Percentiles rank a stretch among this genome's conserved stretches.
Conservation (phyloP, 2,329 filamentous ascomycete genomes). For the Calonectria naviculata region DNA sequence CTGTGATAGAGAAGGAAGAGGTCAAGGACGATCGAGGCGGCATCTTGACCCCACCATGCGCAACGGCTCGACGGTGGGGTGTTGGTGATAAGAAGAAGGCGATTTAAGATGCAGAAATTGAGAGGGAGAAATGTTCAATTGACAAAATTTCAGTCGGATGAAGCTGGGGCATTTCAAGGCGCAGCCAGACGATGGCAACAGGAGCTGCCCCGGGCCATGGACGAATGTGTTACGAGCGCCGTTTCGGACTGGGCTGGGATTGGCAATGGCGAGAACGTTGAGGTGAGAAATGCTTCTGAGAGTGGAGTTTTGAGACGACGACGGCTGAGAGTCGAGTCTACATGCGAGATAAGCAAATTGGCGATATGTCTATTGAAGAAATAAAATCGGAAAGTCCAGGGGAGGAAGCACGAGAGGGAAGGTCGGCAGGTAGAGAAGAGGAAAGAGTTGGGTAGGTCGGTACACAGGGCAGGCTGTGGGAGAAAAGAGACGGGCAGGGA, state of each 20-base stretch:
- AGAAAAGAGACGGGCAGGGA: conserved; percentile 31
- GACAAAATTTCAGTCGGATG: conserved; percentile 34
- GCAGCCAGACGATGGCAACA: conserved; percentile 31
- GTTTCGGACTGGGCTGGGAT: conserved; percentile 40
- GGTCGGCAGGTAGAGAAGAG: conserved; percentile 26
- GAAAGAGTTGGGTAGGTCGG: conserved; percentile 24
- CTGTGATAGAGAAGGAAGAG: conserved; percentile 90
- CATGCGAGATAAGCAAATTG: conserved; percentile 4
- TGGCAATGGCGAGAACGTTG: conserved; percentile 29
- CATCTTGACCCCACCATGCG: conserved; percentile 78
- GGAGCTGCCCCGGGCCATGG: conserved; percentile 37
- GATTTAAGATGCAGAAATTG: conserved; percentile 28
- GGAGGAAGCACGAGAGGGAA: conserved; percentile 28
- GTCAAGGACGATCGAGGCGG: conserved; percentile 89
- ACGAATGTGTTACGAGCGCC: conserved; percentile 38
- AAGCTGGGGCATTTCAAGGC: conserved; percentile 40
- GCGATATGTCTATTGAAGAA: neutral
- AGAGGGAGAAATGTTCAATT: conserved; percentile 44
- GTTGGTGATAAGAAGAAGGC: conserved; percentile 32
- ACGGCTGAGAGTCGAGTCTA: conserved; percentile 18
- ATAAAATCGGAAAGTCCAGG: conserved; percentile 15
- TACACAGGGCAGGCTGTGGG: conserved; percentile 22
- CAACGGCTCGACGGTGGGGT: conserved; percentile 40
- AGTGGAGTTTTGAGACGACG: conserved; percentile 21
- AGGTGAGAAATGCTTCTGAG: conserved; percentile 24